Conservation (phyloP, 1,284 basidiomycete genomes). For the Pterula multifida region DNA sequence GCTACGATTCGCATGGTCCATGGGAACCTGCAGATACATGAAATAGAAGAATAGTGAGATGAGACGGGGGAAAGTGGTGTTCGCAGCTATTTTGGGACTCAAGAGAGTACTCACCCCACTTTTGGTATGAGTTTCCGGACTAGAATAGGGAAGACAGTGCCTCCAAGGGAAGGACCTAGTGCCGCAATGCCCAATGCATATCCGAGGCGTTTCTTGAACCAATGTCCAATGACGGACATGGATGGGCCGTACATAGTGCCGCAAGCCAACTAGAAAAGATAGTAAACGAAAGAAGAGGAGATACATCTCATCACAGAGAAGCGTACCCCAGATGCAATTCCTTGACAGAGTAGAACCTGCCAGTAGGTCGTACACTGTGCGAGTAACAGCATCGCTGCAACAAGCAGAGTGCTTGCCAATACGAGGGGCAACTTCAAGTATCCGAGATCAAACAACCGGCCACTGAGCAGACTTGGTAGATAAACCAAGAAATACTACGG, state of each 20-base stretch:
- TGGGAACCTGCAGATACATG: constrained; percentile 9
- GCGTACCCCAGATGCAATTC: constrained; percentile 24
- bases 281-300: constrained; percentile 11
- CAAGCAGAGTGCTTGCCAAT: constrained; percentile 25
- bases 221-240: constrained; percentile 27
- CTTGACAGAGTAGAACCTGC: constrained; percentile 35
- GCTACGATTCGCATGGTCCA: constrained; percentile 16
- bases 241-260: constrained; percentile 25
- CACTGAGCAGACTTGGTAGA: constrained; percentile 23
- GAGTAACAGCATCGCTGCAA: constrained; percentile 34
- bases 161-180: constrained; percentile 21
- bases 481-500: constrained; percentile 19
- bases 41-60: not conserved
- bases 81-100: too few relatives aligned
- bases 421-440: constrained; percentile 29
- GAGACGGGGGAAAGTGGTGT: not conserved
- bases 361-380: constrained; percentile 35
- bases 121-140: constrained; percentile 25
- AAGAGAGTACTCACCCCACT: constrained; percentile 28
- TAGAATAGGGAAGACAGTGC: constrained; percentile 29
- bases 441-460: constrained; percentile 38
- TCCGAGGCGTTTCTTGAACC: constrained; percentile 24
- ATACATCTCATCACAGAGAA: constrained; percentile 13
- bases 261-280: constrained; percentile 12
- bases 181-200: constrained; percentile 19